phyloP scores from a whole-genome alignment of 345 rosid genomes.

The Dimocarpus longan region DNA sequence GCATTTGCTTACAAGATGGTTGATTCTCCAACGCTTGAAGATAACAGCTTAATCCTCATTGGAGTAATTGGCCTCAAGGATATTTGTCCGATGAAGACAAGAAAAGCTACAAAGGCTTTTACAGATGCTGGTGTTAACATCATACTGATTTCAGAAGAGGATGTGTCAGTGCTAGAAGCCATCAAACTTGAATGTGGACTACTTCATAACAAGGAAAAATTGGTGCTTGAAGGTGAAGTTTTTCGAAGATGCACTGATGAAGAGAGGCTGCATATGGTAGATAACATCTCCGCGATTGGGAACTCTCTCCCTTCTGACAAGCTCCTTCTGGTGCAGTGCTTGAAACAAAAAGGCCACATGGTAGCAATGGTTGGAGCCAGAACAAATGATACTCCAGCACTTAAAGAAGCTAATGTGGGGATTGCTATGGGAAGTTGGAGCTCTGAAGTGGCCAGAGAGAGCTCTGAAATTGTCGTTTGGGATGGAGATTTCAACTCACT shows the following conservation, averaged over 20 bases:
- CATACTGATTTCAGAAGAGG: conserved; percentile 15
- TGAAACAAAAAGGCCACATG: conserved; percentile 17
- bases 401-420: conserved; percentile 20
- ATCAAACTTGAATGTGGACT: not conserved
- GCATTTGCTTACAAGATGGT: conserved; percentile 21
- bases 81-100: not conserved
- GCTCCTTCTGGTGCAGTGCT: conserved; percentile 5
- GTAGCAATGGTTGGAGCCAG: conserved; percentile 14
- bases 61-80: conserved; percentile 16
- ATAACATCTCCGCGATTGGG: conserved; percentile 3
- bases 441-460: not conserved
- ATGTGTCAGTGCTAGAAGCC: not conserved
- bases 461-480: conserved; percentile 1
- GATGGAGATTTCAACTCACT: not conserved
- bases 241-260: not conserved
- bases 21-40: not conserved
- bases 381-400: conserved; percentile 15
- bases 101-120: not conserved
- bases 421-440: conserved; percentile 11
- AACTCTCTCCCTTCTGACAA: conserved; percentile 3
- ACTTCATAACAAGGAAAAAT: not conserved
- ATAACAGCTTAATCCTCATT: not conserved
- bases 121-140: conserved; percentile 15
- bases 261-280: not conserved
- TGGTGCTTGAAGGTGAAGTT: conserved; percentile 1